phyloP scores from a whole-genome alignment of 805 yeast genomes.

The Metschnikowia corniflorae region DNA sequence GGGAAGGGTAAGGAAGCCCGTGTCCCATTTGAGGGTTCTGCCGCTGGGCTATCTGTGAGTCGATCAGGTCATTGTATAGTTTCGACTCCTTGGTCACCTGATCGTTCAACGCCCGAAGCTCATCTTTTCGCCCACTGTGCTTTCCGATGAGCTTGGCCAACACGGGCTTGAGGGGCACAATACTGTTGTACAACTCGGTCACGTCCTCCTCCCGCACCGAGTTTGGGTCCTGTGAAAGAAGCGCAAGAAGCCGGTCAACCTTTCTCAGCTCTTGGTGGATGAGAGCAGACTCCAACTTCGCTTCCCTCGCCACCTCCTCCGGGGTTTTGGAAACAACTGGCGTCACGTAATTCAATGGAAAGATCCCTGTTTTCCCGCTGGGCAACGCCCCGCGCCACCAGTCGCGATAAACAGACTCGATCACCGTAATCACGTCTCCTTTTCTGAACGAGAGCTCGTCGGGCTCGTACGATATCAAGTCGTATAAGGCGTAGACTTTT shows the following conservation, averaged over 20 bases:
- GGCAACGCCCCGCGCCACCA: conserved; percentile 91
- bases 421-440: conserved; percentile 84
- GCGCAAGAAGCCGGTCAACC: conserved; percentile 65
- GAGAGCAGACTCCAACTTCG: conserved; percentile 48
- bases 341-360: conserved; percentile 88
- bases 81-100: conserved; percentile 67
- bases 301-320: conserved; percentile 52
- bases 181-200: conserved; percentile 66
- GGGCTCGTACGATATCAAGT: conserved; percentile 69
- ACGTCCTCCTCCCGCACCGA: conserved; percentile 57
- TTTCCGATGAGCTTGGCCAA: conserved; percentile 74
- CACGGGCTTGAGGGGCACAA: conserved; percentile 69
- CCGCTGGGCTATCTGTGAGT: conserved; percentile 24
- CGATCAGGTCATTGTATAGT: conserved; percentile 66
- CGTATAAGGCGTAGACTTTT: conserved; percentile 82
- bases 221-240: conserved; percentile 40
- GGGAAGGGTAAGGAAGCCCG: conserved; percentile 8
- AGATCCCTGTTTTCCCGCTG: conserved; percentile 77
- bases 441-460: conserved; percentile 84
- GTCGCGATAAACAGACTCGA: conserved; percentile 84
- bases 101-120: conserved; percentile 64
- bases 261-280: conserved; percentile 50
- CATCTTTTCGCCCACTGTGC: conserved; percentile 74
- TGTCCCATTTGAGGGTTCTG: conserved; percentile 1
- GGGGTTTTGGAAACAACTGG: conserved; percentile 66